Conservation (phyloP, 257 asterid species). For the Salvia miltiorrhiza region DNA sequence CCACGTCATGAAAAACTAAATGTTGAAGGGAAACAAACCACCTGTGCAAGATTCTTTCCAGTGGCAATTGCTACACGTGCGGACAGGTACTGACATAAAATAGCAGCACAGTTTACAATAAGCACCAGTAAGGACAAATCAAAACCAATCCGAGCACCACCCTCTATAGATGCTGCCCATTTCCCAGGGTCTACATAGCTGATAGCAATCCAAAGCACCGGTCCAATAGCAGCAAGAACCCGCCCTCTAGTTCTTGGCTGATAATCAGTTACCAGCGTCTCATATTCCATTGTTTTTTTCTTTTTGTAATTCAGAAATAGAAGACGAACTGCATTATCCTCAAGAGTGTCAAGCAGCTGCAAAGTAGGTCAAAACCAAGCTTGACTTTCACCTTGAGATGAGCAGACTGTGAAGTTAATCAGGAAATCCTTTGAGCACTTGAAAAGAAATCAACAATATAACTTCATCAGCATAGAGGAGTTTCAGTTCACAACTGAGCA, state of each 20-base stretch:
- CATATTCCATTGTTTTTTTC: constrained; percentile 47
- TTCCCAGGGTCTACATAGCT: constrained; percentile 98
- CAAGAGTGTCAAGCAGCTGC: constrained; percentile 27
- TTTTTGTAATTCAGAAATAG: constrained; percentile 17
- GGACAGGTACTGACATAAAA: constrained; percentile 84
- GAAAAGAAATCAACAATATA: constrained; percentile 1
- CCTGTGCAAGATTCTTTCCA: constrained; percentile 90
- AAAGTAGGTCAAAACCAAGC: constrained; percentile 22
- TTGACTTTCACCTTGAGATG: constrained; percentile 20
- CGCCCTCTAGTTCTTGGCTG: constrained; percentile 45
- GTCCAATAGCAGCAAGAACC: constrained; percentile 72
- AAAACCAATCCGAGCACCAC: constrained; percentile 83
- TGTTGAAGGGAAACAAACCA: constrained; percentile 27
- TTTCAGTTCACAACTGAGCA: constrained; percentile 19
- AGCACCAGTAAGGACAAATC: constrained; percentile 62
- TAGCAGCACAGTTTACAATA: constrained; percentile 59
- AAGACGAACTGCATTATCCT: constrained; percentile 26
- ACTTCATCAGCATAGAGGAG: constrained; percentile 18
- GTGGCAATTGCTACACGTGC: constrained; percentile 82
- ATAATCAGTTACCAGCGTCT: constrained; percentile 31
- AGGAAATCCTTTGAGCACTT: constrained; percentile 24
- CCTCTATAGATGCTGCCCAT: constrained; percentile 90
- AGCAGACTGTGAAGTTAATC: not conserved
- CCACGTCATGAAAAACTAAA: constrained; percentile 3
- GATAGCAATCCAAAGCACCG: constrained; percentile 72